phyloP scores from a whole-genome alignment of 345 rosid species.

The Gossypium rotundifolium region DNA sequence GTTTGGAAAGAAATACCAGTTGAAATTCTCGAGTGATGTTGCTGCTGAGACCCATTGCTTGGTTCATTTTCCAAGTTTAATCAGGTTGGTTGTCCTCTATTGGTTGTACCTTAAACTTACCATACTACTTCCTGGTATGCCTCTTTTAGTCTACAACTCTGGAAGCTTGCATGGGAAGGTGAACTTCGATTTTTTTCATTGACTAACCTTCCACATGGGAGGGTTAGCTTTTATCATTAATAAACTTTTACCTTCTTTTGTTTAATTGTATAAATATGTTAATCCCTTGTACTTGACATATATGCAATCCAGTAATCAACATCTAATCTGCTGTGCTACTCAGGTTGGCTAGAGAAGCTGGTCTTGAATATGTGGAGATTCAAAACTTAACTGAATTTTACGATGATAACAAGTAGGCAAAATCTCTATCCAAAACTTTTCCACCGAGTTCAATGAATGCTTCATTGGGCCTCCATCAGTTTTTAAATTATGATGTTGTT shows the following conservation, averaged over 20 bases:
- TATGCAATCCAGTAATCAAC: not conserved
- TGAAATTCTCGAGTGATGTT: conserved; percentile 77
- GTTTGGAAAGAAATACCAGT: conserved; percentile 92
- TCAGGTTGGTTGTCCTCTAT: conserved; percentile 43
- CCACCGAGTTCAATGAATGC: not conserved
- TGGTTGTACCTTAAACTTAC: not conserved
- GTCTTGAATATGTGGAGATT: conserved; percentile 91
- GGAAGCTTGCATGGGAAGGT: not conserved
- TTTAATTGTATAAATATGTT: not conserved
- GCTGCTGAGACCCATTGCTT: conserved; percentile 77
- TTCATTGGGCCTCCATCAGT: not conserved
- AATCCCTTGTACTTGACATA: not conserved
- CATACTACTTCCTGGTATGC: not conserved
- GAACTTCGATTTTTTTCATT: not conserved
- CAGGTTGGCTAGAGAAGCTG: conserved; percentile 97
- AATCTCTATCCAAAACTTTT: not conserved
- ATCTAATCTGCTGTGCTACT: conserved; percentile 9
- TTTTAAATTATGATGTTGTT: conserved; percentile 1
- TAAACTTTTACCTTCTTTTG: not conserved
- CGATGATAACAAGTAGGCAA: conserved; percentile 74
- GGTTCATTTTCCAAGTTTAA: conserved; percentile 98
- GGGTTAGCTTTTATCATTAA: conserved; percentile 1
- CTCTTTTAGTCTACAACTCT: not conserved
- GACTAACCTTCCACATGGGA: not conserved
- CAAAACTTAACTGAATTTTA: conserved; percentile 88